phyloP scores from a whole-genome alignment of 2,329 filamentous ascomycete genomes.

The Fusarium armeniacum region DNA sequence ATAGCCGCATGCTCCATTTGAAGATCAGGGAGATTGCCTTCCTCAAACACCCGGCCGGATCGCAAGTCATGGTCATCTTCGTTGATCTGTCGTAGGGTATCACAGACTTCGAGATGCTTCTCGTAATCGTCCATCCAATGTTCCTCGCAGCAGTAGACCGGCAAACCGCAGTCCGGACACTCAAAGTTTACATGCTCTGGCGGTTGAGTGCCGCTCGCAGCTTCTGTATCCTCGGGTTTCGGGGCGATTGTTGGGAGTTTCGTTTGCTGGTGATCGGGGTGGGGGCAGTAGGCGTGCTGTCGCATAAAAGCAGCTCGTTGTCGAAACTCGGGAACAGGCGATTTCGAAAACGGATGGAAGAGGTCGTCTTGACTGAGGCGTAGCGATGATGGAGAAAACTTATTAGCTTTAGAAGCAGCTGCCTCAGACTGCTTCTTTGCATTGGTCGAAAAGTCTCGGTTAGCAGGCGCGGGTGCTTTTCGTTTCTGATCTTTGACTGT shows the following conservation, averaged over 20 bases:
- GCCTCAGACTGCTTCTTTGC: slow-evolving; percentile 49
- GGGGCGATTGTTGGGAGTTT: slow-evolving; percentile 74
- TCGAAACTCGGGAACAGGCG: slow-evolving; percentile 89
- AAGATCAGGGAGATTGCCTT: slow-evolving; percentile 90
- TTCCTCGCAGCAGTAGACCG: slow-evolving; percentile 92
- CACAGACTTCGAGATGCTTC: slow-evolving; percentile 90
- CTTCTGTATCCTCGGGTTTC: slow-evolving; percentile 73
- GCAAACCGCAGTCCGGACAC: slow-evolving; percentile 95
- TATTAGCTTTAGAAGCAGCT: slow-evolving; percentile 46
- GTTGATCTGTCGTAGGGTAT: slow-evolving; percentile 91
- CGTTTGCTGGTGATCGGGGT: slow-evolving; percentile 86
- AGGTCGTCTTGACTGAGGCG: slow-evolving; percentile 80
- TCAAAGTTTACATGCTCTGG: slow-evolving; percentile 92
- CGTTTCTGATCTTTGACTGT: slow-evolving; percentile 46
- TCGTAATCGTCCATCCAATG: slow-evolving; percentile 99
- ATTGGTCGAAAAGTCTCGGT: slow-evolving; percentile 53
- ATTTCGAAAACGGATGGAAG: slow-evolving; percentile 92
- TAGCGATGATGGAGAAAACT: slow-evolving; percentile 44
- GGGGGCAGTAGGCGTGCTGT: slow-evolving; percentile 93
- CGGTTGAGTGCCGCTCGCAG: slow-evolving; percentile 68
- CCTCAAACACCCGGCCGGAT: slow-evolving; percentile 91
- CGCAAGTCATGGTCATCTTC: slow-evolving; percentile 97
- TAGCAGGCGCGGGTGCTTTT: slow-evolving; percentile 21
- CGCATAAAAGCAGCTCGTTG: slow-evolving; percentile 90
- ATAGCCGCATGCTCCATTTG: slow-evolving; percentile 94